A percentile compares a stretch with the other conserved stretches of the same genome.
These are phyloP conservation scores for Taphrina wiesneri DNA, from an alignment of 1,139 yeast genomes.

Conservation along the genomic window DNA sequence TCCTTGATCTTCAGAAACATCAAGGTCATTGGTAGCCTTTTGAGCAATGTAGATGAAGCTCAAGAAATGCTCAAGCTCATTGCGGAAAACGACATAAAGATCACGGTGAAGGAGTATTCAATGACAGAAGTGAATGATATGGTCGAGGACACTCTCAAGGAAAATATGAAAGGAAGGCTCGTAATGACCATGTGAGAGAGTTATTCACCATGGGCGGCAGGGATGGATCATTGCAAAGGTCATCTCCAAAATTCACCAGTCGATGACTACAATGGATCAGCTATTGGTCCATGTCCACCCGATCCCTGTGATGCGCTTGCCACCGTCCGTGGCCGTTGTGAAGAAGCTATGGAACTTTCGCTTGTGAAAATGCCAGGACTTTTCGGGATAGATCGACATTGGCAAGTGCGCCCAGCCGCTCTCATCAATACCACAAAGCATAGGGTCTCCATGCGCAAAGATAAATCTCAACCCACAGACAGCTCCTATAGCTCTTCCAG, in stretches of 20 bases:
- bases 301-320: neutral
- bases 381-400: neutral
- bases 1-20: constrained; percentile 13
- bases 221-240: too few species aligned
- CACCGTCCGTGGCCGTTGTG: neutral
- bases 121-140: constrained; percentile 1
- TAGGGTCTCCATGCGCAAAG: neutral
- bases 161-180: constrained; percentile 17
- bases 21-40: constrained; percentile 15
- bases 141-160: constrained; percentile 8
- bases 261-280: neutral
- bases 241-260: neutral
- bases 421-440: neutral
- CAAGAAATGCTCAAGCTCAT: constrained; percentile 15
- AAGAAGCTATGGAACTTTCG: neutral
- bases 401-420: neutral
- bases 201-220: too few species aligned
- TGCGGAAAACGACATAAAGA: neutral
- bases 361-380: neutral
- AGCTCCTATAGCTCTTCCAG: neutral
- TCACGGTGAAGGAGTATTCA: constrained; percentile 14
- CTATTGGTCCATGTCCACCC: neutral
- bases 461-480: neutral
- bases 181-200: constrained; percentile 11
- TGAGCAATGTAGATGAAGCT: constrained; percentile 7